Evolutionary conservation across 345 rosid species (phyloP), one percentile per base, ranked within the genome.

Genomic region (Clarkia xantiana): DNA sequence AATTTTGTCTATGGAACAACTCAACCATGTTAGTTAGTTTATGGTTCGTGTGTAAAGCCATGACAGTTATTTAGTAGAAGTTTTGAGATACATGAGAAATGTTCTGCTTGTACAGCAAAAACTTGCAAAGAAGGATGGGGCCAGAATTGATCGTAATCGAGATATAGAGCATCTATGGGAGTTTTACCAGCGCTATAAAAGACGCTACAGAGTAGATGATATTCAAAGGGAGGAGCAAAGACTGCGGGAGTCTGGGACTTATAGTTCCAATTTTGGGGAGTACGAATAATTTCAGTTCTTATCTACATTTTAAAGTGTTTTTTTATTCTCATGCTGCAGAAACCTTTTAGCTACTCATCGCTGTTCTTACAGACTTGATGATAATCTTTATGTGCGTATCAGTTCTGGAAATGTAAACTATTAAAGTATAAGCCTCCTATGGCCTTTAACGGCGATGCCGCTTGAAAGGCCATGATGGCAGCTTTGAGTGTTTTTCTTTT

Each of bases 141-240:
- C 69, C 11, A 56, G 58, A 1, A 78, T 91, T 66, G 81, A 86
- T 60, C 96, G 96, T 16, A 52, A 76, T 71, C 95, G 65, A 59
- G 96, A 91, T 64, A 67, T 82, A 56, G 94, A 91, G 52, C 83
- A 69, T 25, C 57, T 91, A 17, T 91, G 94, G 98, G 70, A 76
- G 49, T 86, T 91, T 62, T 91, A 91, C 68, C 69, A 73, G 59
- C 71, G 65, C 2, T 91, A 81, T 57, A 91, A 81, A 71, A 76
- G 74, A 55, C 74, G 69, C 13, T 73, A 86, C 66, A 72, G 74
- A 63, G 90, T 84, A 20, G 98, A 91, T 67, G 96, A 84, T 68
- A 75, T 91, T 50, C 93, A 80, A 66, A 78, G 77, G 55, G 87
- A 81, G 62, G 94, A 80, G 54, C 80, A 91, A 55, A 75, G 63